Evolutionary conservation across 2,329 filamentous ascomycete species (phyloP).

Genomic region (Ophiostoma sp.): DNA sequence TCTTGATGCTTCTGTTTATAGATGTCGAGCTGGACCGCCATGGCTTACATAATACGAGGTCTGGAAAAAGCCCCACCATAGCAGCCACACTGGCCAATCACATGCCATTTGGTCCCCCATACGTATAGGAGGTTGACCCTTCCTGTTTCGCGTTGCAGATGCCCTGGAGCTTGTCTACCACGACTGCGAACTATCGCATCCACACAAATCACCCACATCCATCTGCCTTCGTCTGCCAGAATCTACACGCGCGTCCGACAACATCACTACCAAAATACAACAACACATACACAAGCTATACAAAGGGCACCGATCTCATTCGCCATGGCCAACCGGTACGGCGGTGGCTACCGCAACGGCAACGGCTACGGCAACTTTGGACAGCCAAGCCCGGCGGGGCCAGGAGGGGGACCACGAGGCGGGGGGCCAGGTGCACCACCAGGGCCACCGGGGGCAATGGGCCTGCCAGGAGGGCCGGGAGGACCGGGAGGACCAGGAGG

Average conservation of each 20-base stretch:
- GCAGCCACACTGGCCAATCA: neutral
- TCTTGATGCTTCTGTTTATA: too few relatives aligned
- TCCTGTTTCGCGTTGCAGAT: conserved; percentile 9
- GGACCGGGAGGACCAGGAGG: neutral
- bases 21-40: too few relatives aligned
- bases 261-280: neutral
- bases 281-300: neutral
- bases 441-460: conserved; percentile 18
- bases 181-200: neutral
- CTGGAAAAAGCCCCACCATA: neutral
- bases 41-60: neutral
- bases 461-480: neutral
- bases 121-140: conserved; percentile 7
- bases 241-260: neutral
- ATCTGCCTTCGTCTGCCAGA: neutral
- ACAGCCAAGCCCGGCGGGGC: conserved; percentile 23
- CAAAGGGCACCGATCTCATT: neutral
- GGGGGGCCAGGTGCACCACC: conserved; percentile 20
- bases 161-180: neutral
- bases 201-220: neutral
- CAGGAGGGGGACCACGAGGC: conserved; percentile 8
- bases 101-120: neutral
- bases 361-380: conserved; percentile 42
- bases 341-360: conserved; percentile 42
- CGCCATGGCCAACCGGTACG: conserved; percentile 50